Percentiles rank a stretch among this genome's conserved stretches.
phyloP scores from a whole-genome alignment of 306 rosid species.

The Acacia melanoxylon region DNA sequence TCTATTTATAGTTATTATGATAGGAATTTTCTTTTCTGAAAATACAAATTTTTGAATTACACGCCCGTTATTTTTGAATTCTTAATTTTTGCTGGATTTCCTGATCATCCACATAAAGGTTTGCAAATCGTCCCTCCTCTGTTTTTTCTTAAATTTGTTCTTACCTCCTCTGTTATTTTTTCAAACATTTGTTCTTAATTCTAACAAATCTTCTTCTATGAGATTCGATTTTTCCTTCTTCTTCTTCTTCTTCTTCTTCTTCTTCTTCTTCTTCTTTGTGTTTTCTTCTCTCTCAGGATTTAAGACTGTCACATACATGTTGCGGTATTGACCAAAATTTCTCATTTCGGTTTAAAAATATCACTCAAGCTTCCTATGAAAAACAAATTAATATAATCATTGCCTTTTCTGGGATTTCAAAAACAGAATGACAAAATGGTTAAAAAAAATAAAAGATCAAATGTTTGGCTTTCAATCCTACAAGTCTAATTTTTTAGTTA shows the following conservation, averaged over 20 bases:
- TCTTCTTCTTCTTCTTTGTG: not conserved
- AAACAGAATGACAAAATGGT: not conserved
- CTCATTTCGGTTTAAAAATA: not conserved
- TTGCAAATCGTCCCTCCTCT: slow-evolving; percentile 17
- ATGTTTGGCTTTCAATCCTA: not conserved
- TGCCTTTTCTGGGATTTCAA: not conserved
- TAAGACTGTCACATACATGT: slow-evolving; percentile 97
- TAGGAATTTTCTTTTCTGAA: slow-evolving; percentile 1
- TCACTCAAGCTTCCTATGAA: not conserved
- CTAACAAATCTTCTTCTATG: not conserved
- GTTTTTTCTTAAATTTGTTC: not conserved
- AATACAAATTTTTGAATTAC: slow-evolving; percentile 24
- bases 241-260: no score
- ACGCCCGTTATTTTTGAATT: no score
- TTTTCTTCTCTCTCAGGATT: slow-evolving; percentile 59
- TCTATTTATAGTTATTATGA: not conserved
- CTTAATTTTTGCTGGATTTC: slow-evolving; percentile 99
- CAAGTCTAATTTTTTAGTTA: not conserved
- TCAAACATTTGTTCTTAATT: not conserved
- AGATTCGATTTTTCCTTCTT: slow-evolving; percentile 28
- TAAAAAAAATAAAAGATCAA: not conserved
- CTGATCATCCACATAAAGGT: slow-evolving; percentile 99
- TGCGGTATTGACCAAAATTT: slow-evolving; percentile 60
- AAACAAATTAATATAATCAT: not conserved
- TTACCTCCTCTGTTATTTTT: not conserved